Evolutionary conservation across 768 basidiomycete genomes (phyloP).

Genomic region (Serendipita sp.): DNA sequence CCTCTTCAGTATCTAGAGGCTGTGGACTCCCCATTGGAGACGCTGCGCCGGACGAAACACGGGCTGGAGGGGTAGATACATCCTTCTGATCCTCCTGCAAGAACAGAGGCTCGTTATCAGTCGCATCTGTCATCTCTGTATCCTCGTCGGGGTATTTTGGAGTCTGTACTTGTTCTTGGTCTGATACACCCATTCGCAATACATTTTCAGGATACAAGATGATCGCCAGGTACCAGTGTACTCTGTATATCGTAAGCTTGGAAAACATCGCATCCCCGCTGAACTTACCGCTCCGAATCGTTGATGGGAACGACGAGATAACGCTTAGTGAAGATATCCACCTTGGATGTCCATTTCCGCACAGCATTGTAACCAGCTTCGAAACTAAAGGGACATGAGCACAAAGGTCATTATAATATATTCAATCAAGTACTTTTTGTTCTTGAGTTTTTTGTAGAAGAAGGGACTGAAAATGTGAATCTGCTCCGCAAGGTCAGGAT

Average conservation of each 20-base stretch:
- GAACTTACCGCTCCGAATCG: conserved; percentile 52
- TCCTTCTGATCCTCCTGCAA: background rate
- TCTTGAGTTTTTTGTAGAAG: conserved; percentile 88
- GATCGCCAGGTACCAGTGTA: conserved; percentile 95
- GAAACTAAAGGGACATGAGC: conserved; percentile 22
- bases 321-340: conserved; percentile 80
- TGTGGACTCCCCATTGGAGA: too few species aligned
- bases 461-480: conserved; percentile 93
- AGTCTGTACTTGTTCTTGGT: conserved; percentile 4
- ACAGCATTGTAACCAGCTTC: conserved; percentile 70
- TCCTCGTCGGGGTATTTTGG: background rate
- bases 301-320: conserved; percentile 94
- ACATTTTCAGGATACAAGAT: conserved; percentile 65
- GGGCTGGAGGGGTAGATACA: background rate
- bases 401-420: background rate
- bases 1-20: too few species aligned
- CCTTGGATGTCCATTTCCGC: conserved; percentile 83
- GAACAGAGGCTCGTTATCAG: background rate
- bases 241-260: conserved; percentile 26
- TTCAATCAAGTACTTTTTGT: conserved; percentile 34
- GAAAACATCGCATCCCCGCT: background rate
- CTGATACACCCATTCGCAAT: conserved; percentile 29
- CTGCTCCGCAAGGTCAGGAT: conserved; percentile 50
- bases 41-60: too few species aligned
- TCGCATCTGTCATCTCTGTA: background rate